Base-by-base conservation (phyloP, 2,329 filamentous ascomycete genomes). In the Fusarium tanahbumbuense region DNA sequence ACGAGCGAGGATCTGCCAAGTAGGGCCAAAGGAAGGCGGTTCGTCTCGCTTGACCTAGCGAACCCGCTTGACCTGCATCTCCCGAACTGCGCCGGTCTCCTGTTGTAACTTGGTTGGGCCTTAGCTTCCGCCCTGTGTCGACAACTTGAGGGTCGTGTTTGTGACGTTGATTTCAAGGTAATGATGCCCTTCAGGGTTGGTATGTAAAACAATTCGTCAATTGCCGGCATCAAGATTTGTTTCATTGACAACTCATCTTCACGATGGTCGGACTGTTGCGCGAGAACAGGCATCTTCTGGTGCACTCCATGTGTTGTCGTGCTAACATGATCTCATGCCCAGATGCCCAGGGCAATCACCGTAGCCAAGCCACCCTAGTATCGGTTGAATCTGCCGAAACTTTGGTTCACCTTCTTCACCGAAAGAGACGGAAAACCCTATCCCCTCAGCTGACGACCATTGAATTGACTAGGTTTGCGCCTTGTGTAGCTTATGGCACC, bases 361-460 rank as follows among this genome's bases (percentile, higher is more conserved):
- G 42, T 28, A 47, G 58, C 45, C 45, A 58, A 59, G 60, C 52
- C 60, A 64, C 52, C 25, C 37, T 56, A 65, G 40, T 22, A 20
- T 61, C 44, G 48, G 41, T 27, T 46, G 37, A 18, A 49, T 53
- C 50, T 60, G 44, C 65, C 68, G 48, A 52, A 53, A 46, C 37
- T 53, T 37, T 56, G 55, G 30, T 32, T 55, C 45, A 66, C 55
- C 63, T 61, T 52, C 48, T 42, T 64, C 47, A 56, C 48, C 54
- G 46, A 52, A 47, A 20, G 16, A 32, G 34, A 22, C 23, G 30
- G 20, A 48, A 69, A 73, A 64, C 34, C 62, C 56, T 66, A 59
- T 61, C 61, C 52, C 56, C 73, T 73, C 73, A 74, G 63, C 73
- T 75, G 73, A 74, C 55, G 49, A 60, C 47, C 27, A 46, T 62